phyloP scores from a whole-genome alignment of 257 asterid species.

The Cordia subcordata region DNA sequence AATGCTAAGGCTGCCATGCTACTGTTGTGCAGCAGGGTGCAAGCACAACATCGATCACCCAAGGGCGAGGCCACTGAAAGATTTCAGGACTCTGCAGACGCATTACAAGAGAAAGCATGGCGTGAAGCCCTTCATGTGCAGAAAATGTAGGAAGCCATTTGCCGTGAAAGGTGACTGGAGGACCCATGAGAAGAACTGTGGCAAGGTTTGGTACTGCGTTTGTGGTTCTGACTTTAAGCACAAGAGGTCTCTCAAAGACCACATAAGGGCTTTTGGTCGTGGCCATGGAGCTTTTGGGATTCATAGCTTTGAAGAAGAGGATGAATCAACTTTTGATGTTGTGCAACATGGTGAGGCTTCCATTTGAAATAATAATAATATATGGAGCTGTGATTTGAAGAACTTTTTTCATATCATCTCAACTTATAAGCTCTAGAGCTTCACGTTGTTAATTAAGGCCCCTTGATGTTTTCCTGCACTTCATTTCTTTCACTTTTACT shows the following conservation, averaged over 20 bases:
- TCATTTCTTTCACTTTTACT: no score
- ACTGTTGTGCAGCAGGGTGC: not conserved
- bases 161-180: slow-evolving; percentile 7
- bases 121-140: slow-evolving; percentile 1
- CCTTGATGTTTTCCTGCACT: no score
- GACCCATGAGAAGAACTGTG: slow-evolving; percentile 5
- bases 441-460: no score
- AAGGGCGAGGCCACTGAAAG: not conserved
- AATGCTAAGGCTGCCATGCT: slow-evolving; percentile 2
- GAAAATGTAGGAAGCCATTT: slow-evolving; percentile 1
- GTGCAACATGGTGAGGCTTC: slow-evolving; percentile 3
- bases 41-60: slow-evolving; percentile 5
- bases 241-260: slow-evolving; percentile 5
- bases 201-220: slow-evolving; percentile 1
- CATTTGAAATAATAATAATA: not conserved
- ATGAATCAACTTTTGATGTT: not conserved
- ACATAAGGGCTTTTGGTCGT: not conserved
- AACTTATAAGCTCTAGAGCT: no score
- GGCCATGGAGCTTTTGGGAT: not conserved
- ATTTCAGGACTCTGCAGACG: slow-evolving; percentile 6
- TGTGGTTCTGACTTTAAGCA: slow-evolving; percentile 8
- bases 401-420: no score
- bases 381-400: not conserved
- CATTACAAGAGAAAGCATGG: slow-evolving; percentile 10
- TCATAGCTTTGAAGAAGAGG: not conserved